Evolutionary conservation across 2,329 filamentous ascomycete genomes (phyloP), one percentile per base, ranked within the genome.

Genomic region (Clarireedia paspali): DNA sequence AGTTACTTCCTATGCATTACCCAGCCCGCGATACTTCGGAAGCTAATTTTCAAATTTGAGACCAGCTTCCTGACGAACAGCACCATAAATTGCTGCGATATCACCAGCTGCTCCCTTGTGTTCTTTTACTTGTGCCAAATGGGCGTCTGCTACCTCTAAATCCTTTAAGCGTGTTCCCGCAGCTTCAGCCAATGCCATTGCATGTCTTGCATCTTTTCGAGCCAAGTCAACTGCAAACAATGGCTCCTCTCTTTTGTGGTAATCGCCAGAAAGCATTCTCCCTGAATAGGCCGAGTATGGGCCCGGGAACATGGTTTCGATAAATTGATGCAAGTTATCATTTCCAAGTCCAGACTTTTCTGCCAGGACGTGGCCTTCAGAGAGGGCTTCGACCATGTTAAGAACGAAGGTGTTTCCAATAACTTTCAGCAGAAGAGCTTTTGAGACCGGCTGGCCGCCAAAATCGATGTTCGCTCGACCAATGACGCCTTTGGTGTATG

Each of bases 391-490:
- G 68, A 77, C 73, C 66, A 76, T 89, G 73, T 88, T 88, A 42
- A 95, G 70, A 64, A 96, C 79, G 69, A 96, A 91, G 0, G 87
- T 89, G 71, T 96, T 96, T 56, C 91, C 91, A 9, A 95, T 79
- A 20, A 96, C 74, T 64, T 77, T 76, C 72, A 96, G 94, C 48
- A 95, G 75, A 47, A 83, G 79, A 1, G 83, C 80, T 53, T 83
- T 82, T 52, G 85, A 81, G 49, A 85, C 83, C 1, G 85, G 79
- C 70, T 89, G 80, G 60, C 80, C 83, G 46, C 78, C 77, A 70
- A 90, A 85, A 68, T 92, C 83, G 58, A 95, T 84, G 60, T 84
- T 81, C 1, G 77, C 79, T 36, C 81, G 79, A 2, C 84, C 80
- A 66, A 86, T 88, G 15, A 94, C 88, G 54, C 85, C 87, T 58